phyloP scores from a whole-genome alignment of 768 basidiomycete species.

The Omphalotus guepiniiformis region DNA sequence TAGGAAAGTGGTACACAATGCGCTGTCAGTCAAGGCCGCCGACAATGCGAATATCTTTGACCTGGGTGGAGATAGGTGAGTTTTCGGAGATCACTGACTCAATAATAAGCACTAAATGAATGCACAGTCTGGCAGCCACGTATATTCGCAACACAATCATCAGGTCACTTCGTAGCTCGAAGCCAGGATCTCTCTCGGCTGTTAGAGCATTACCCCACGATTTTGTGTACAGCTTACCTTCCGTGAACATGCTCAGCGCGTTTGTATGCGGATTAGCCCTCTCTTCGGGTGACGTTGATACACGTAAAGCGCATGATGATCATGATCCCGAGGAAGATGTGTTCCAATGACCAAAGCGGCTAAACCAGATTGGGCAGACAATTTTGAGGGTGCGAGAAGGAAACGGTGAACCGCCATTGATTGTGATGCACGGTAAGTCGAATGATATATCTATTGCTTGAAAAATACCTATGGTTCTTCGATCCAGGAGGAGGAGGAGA shows the following conservation, averaged over 20 bases:
- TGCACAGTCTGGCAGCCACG: constrained; percentile 1
- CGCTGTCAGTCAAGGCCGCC: neutral
- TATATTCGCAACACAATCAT: constrained; percentile 4
- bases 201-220: constrained; percentile 1
- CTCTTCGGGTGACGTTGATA: neutral
- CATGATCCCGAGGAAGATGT: neutral
- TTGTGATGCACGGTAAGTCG: constrained; percentile 6
- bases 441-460: too few relatives aligned
- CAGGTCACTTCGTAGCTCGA: neutral
- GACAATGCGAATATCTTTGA: constrained; percentile 4
- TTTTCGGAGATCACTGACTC: neutral
- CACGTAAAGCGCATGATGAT: neutral
- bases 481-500: constrained; percentile 5
- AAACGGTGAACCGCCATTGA: constrained; percentile 7
- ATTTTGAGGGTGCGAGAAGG: constrained; percentile 1
- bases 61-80: constrained; percentile 5
- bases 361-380: neutral
- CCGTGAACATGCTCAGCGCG: neutral
- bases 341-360: neutral
- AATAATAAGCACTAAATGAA: neutral
- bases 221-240: constrained; percentile 3
- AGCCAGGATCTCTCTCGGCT: neutral
- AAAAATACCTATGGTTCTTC: too few relatives aligned
- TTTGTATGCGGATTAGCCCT: neutral
- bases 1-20: neutral